Base-by-base conservation (phyloP, 2,329 filamentous ascomycete species). In the Hymenoscyphus infarciens region DNA sequence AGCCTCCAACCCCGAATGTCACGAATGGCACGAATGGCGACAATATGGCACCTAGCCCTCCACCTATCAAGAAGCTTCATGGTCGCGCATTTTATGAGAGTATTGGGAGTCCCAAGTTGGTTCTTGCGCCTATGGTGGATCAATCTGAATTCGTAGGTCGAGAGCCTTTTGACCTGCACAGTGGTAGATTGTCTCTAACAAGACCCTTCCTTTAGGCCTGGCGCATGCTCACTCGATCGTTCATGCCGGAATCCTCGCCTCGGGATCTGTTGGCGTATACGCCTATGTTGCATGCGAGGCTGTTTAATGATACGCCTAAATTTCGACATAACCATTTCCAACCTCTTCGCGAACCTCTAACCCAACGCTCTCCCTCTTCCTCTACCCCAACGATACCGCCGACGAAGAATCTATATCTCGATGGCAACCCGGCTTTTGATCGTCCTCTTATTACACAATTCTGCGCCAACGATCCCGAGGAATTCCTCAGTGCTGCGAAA, bases 51-150 rank as follows among this genome's bases (percentile, higher is more conserved):
- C 13, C 42, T 45, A 11, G 13, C 19, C 11, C 33, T 19, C 10
- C 31, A 16, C 15, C 33, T 5, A 22, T 31, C 13, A 61, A 73
- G 61, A 96, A 94, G 75, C 79, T 96, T 25, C 86, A 90, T 70
- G 95, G 95, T 0, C 82, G 95, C 63, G 90, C 90, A 13, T 98
- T 99, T 75, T 99, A 98, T 74, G 87, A 97, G 79, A 96, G 91
- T 74, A 89, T 99, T 65, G 95, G 95, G 25, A 93, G 89, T 64
- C 95, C 95, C 1, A 97, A 91, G 77, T 88, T 90, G 68, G 86
- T 99, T 33, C 83, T 99, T 61, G 95, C 95, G 38, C 95, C 95
- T 39, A 99, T 99, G 95, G 95, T 99, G 25, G 94, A 99, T 74
- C 91, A 97, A 76, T 97, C 92, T 35, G 95, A 99, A 80, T 97